Base-by-base conservation (phyloP, 2,329 filamentous ascomycete genomes). In the Trichoderma guizhouense region DNA sequence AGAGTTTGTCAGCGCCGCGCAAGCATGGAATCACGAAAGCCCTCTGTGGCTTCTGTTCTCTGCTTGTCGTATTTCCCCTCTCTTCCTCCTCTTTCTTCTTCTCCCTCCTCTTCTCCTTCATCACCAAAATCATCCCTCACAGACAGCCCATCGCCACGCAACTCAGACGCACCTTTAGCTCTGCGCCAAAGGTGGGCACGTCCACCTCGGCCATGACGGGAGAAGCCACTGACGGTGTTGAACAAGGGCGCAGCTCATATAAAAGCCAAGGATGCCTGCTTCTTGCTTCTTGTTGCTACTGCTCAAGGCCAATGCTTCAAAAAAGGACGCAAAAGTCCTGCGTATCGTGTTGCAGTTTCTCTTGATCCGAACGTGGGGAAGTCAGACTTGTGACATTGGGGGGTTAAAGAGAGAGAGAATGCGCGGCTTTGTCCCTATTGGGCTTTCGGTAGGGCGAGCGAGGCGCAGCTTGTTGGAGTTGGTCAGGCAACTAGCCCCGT, bases 171-270 rank as follows among this genome's bases (percentile, higher is more conserved):
- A 95, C 94, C 92, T 97, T 98, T 81, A 98, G 88, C 86, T 98
- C 95, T 72, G 92, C 90, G 84, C 96, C 96, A 83, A 99, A 97
- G 78, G 93, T 93, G 79, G 93, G 93, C 84, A 90, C 87, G 78
- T 97, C 94, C 82, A 93, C 88, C 83, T 95, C 93, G 80, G 92
- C 91, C 93, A 97, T 97, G 79, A 73, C 74, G 76, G 72, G 63
- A 61, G 30, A 67, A 68, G 63, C 18, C 34, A 69, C 58, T 55
- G 71, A 57, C 63, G 11, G 32, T 70, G 34, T 64, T 24, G 53
- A 39, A 32, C 47, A 34, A 28, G 28, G 34, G 30, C 69, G 62
- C 72, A 63, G 64, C 63, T 71, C 63, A 72, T 68, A 57, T 57
- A 72, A 58, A 24, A 18, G 47, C 55, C 51, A n/a, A 55, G n/a